Conservation (phyloP, 495 filamentous ascomycete species). For the Aspergillus sparsus region DNA sequence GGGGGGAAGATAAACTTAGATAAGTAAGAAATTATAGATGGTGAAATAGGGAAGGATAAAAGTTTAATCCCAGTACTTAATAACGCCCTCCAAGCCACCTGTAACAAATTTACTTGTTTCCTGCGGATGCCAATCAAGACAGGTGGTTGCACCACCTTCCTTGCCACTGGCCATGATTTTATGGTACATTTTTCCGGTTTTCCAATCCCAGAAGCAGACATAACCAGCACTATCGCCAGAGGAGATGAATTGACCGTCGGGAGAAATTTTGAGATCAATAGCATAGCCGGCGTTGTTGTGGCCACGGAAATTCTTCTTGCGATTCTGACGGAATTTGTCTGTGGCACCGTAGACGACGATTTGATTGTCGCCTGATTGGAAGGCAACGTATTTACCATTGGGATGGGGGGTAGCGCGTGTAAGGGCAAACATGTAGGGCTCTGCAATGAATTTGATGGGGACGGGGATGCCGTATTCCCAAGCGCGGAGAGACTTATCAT, state of each 20-base stretch:
- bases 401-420: conserved; percentile 80
- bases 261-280: conserved; percentile 83
- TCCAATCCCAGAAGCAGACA: conserved; percentile 98
- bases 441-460: conserved; percentile 85
- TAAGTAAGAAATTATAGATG: not conserved
- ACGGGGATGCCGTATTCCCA: conserved; percentile 99
- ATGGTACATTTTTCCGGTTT: conserved; percentile 97
- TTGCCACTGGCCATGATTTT: conserved; percentile 78
- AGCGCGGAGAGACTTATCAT: conserved; percentile 91
- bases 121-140: conserved; percentile 89
- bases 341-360: conserved; percentile 91
- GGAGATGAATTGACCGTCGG: conserved; percentile 85
- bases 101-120: conserved; percentile 93
- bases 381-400: conserved; percentile 86
- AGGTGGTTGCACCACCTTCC: conserved; percentile 69
- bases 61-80: conserved; percentile 89
- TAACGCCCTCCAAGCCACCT: conserved; percentile 81
- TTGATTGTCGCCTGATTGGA: conserved; percentile 92
- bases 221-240: conserved; percentile 84
- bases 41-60: not conserved
- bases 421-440: conserved; percentile 95
- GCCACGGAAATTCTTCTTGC: conserved; percentile 93
- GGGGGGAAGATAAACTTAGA: not conserved
- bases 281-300: conserved; percentile 95
- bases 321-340: conserved; percentile 95